Conservation (phyloP, 768 basidiomycete species). For the Tulasnella sp. region DNA sequence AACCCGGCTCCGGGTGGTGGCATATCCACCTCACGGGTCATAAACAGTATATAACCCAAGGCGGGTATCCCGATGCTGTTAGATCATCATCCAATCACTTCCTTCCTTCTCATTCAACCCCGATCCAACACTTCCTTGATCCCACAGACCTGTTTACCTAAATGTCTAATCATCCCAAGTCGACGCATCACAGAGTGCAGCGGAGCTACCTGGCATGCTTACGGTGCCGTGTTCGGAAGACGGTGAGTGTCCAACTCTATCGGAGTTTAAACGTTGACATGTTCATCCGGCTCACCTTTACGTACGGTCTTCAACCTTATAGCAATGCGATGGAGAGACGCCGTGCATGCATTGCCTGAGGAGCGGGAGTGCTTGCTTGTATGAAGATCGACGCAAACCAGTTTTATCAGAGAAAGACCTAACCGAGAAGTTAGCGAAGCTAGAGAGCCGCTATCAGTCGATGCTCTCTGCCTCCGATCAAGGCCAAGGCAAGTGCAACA, state of each 20-base stretch:
- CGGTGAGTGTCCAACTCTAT: neutral
- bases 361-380: slow-evolving; percentile 2
- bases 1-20: too few relatives aligned
- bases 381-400: slow-evolving; percentile 12
- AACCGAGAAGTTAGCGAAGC: neutral
- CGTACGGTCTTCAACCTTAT: neutral
- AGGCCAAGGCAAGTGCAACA: too few relatives aligned
- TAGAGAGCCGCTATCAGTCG: neutral
- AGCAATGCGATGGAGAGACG: slow-evolving; percentile 13
- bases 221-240: slow-evolving; percentile 6
- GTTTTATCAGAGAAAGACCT: slow-evolving; percentile 8
- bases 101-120: too few relatives aligned
- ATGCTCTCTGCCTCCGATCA: neutral
- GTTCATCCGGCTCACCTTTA: too few relatives aligned
- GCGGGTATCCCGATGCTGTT: too few relatives aligned
- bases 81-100: too few relatives aligned
- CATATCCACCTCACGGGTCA: too few relatives aligned
- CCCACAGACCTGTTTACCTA: too few relatives aligned
- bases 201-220: slow-evolving; percentile 7
- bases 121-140: too few relatives aligned
- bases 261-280: neutral
- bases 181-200: neutral
- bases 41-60: too few relatives aligned
- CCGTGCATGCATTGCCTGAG: slow-evolving; percentile 12
- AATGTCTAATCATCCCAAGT: too few relatives aligned